Evolutionary conservation across 1,284 basidiomycete genomes (phyloP).

Genomic region (Entoloma clypeatum): DNA sequence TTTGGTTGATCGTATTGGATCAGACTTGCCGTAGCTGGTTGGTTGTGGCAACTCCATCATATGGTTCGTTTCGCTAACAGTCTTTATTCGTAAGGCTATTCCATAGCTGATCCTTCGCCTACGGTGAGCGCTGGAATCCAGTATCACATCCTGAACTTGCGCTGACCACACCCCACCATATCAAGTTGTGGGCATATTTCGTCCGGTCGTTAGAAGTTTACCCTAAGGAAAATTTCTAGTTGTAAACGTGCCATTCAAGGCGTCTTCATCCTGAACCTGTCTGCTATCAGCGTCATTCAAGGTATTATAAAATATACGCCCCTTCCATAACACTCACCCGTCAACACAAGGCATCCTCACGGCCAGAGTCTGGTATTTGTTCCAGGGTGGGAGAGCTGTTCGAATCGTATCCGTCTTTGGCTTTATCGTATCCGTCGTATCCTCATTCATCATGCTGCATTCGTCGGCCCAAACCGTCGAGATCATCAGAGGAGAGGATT

Average conservation of each 20-base stretch:
- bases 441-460: constrained; percentile 27
- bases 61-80: background rate
- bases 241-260: constrained; percentile 27
- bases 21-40: constrained; percentile 15
- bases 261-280: constrained; percentile 23
- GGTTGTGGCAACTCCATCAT: constrained; percentile 3
- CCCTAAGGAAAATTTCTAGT: constrained; percentile 20
- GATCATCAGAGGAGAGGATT: constrained; percentile 6
- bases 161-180: background rate
- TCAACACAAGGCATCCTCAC: constrained; percentile 30
- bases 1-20: background rate
- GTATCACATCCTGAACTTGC: background rate
- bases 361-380: constrained; percentile 36
- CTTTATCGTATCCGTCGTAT: constrained; percentile 25
- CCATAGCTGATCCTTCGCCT: constrained; percentile 22
- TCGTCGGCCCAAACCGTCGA: constrained; percentile 17
- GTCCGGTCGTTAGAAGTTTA: background rate
- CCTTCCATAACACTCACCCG: background rate
- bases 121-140: constrained; percentile 19
- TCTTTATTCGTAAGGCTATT: constrained; percentile 20
- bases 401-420: constrained; percentile 24
- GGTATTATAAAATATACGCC: constrained; percentile 17
- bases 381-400: constrained; percentile 24
- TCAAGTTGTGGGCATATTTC: constrained; percentile 25
- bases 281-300: constrained; percentile 30